Base-by-base conservation (phyloP, 305 asterid species). In the Solanum hybrid region DNA sequence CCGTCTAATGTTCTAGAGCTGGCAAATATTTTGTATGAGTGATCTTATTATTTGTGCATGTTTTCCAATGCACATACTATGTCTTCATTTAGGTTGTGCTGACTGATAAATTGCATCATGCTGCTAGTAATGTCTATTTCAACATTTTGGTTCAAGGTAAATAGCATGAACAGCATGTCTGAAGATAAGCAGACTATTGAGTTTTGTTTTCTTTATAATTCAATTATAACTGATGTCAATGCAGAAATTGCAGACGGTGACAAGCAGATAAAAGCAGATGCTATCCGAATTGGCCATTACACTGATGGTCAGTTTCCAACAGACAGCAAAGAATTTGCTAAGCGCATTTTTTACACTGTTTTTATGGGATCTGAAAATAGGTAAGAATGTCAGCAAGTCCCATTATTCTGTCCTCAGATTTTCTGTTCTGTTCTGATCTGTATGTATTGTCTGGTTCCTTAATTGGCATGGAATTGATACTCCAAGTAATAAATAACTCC, bases 281-380 rank as follows among this genome's bases (percentile, higher is more conserved):
- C 98, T 82, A 93, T 95, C 87, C 93, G 99, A 91, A 94, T 97
- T 83, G 99, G 99, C 91, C 95, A 92, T 89, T 97, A 97, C 88
- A 75, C 94, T 85, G 95, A 95, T 89, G 99, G 97, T 80, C 94
- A 95, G 77, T 94, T 93, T 93, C 99, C 99, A 75, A 93, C 91
- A 10, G 98, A 96, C 95, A 95, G 98, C 94, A 94, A 93, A 93
- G 99, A 97, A 94, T 95, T 96, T 34, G 98, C 99, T 27, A 94
- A 92, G 81, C 98, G 98, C 90, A 90, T 97, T 83, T 97, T 96
- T 93, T 97, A 96, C 93, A 97, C 99, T 41, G 96, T 96, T 90
- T 96, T 93, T 91, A 95, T 96, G 99, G 99, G 99, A 90, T 90
- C 99, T 90, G 99, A 96, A 93, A 96, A 97, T 90, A 97, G 99